These are phyloP conservation scores for Vitis labrusca DNA, from an alignment of 164 flowering plant species.

Conservation along the genomic window DNA sequence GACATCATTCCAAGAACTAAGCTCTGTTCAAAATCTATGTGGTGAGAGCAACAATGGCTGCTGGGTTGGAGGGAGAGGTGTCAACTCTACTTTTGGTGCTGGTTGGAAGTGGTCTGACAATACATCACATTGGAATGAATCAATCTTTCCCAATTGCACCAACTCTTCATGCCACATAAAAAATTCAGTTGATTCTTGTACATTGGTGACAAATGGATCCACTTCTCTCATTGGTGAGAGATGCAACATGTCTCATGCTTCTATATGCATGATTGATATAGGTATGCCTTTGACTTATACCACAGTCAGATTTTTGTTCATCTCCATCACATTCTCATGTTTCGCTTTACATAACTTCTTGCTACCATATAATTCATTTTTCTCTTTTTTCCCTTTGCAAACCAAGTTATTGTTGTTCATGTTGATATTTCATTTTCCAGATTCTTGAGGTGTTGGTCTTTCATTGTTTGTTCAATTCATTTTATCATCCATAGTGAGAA, in stretches of 20 bases:
- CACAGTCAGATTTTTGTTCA: background rate
- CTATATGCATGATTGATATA: slow-evolving; percentile 61
- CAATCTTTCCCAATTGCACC: slow-evolving; percentile 46
- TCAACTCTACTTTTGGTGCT: slow-evolving; percentile 32
- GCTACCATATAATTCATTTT: background rate
- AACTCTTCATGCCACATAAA: slow-evolving; percentile 38
- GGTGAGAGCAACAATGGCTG: slow-evolving; percentile 41
- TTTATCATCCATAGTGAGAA: background rate
- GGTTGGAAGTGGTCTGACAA: slow-evolving; percentile 88
- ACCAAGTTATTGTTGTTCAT: background rate
- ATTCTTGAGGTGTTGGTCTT: background rate
- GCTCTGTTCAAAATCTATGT: slow-evolving; percentile 55
- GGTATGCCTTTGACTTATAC: slow-evolving; percentile 35
- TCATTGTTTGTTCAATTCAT: background rate
- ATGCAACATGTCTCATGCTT: slow-evolving; percentile 62
- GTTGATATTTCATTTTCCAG: background rate
- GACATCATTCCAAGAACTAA: slow-evolving; percentile 53
- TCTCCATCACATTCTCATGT: background rate
- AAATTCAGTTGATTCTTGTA: slow-evolving; percentile 41
- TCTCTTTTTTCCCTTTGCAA: background rate
- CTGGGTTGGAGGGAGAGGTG: slow-evolving; percentile 77
- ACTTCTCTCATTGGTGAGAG: slow-evolving; percentile 39
- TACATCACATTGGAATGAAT: slow-evolving; percentile 51
- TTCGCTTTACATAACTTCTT: background rate
- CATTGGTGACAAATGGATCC: slow-evolving; percentile 44